phyloP scores from a whole-genome alignment of 768 basidiomycete genomes.

The Boletales sp. region DNA sequence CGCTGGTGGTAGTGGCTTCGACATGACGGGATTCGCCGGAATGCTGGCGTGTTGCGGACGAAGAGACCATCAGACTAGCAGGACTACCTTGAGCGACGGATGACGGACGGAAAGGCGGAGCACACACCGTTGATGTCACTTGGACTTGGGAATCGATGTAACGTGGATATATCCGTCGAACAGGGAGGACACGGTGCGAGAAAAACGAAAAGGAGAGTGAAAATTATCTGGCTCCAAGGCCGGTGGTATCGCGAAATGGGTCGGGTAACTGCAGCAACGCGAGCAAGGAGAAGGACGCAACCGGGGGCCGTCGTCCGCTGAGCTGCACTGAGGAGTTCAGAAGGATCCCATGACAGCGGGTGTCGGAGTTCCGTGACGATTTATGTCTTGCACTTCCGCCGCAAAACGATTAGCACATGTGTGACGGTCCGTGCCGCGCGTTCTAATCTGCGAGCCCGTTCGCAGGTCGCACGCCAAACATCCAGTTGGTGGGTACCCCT shows the following conservation, averaged over 20 bases:
- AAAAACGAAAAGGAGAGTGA: not conserved
- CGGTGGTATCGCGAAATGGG: not conserved
- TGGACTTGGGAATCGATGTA: not conserved
- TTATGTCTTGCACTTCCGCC: slow-evolving; percentile 8
- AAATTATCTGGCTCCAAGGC: not conserved
- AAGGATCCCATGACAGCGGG: not conserved
- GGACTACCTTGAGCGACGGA: not conserved
- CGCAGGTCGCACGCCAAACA: not conserved
- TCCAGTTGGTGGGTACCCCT: slow-evolving; percentile 10
- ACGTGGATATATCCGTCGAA: not conserved
- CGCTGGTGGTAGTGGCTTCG: slow-evolving; percentile 13
- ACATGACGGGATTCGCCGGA: slow-evolving; percentile 12
- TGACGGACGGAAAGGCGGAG: not conserved
- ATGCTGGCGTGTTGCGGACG: slow-evolving; percentile 2
- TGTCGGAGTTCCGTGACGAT: not conserved
- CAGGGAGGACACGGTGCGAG: not conserved
- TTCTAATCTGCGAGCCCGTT: not conserved
- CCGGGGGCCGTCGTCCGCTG: not conserved
- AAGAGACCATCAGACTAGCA: slow-evolving; percentile 17
- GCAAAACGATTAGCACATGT: slow-evolving; percentile 4
- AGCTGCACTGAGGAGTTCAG: not conserved
- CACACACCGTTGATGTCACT: slow-evolving; percentile 4
- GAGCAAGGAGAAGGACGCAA: not conserved
- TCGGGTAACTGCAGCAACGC: not conserved
- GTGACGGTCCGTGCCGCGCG: not conserved